A percentile compares a stretch with the other conserved stretches of the same genome.
Conservation (phyloP, 768 basidiomycete species). For the Pisolithus tinctorius region DNA sequence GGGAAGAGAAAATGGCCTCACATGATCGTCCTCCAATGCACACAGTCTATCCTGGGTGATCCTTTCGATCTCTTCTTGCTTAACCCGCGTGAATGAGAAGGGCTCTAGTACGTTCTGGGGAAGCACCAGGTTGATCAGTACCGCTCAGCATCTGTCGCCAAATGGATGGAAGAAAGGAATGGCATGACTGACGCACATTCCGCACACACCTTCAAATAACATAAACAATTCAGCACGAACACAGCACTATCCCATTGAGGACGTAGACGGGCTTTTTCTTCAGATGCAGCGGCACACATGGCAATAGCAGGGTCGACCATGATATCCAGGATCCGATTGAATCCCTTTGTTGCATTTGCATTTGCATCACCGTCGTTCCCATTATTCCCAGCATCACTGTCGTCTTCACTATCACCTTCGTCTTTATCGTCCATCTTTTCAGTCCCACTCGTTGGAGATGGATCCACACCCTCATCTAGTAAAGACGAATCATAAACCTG, state of each 20-base stretch:
- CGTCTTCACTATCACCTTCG: too few relatives aligned
- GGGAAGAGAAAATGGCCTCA: conserved; percentile 31
- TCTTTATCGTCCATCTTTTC: too few relatives aligned
- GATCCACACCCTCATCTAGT: conserved; percentile 41
- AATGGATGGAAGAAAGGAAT: neutral
- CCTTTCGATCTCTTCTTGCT: conserved; percentile 50
- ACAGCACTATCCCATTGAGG: conserved; percentile 76
- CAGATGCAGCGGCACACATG: conserved; percentile 63
- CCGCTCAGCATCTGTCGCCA: neutral
- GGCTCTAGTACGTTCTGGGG: conserved; percentile 56
- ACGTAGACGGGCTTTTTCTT: conserved; percentile 50
- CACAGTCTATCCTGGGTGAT: conserved; percentile 58
- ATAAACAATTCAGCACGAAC: conserved; percentile 82
- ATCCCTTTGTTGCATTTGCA: conserved; percentile 23
- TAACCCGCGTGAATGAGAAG: conserved; percentile 60
- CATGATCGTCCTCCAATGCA: conserved; percentile 78
- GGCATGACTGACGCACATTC: neutral
- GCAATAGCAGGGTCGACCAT: conserved; percentile 81
- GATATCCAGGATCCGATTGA: conserved; percentile 71
- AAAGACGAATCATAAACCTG: conserved; percentile 72
- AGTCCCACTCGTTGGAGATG: neutral
- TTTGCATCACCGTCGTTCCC: too few relatives aligned
- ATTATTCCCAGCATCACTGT: too few relatives aligned
- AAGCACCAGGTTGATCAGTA: neutral
- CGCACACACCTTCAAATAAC: conserved; percentile 65